Base-by-base conservation (phyloP, 225 moss, liverwort and hornwort species). In the Takakia lepidozioides region DNA sequence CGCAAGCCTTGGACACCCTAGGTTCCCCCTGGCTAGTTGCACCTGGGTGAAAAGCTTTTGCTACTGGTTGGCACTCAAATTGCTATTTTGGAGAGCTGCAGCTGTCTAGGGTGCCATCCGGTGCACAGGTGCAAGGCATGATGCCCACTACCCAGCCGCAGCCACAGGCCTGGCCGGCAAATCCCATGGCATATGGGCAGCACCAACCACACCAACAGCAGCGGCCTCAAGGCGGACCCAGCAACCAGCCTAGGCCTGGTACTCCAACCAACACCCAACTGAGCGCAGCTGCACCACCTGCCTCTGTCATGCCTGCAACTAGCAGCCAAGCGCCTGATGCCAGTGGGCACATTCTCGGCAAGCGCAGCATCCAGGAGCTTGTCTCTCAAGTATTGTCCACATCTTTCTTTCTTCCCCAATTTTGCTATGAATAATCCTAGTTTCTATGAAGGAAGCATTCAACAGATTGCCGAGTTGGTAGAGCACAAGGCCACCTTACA, bases 351-450 rank as follows among this genome's bases (percentile, higher is more conserved):
- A 83, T 91, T 63, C 73, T 98, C 2, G 87, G 95, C 47, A 98
- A 98, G 53, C 84, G 98, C 34, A 87, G 91, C 40, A 81, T 98
- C 39, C 90, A 98, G 59, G 87, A 98, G 60, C 81, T 98, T 26
- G 60, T 98, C 8, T 61, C 82, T n/a, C 68, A 72, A 50, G 76
- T 76, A 56, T 39, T 59, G 48, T 25, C 44, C 8, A 37, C 37
- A 15, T 16, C 6, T 3, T 26, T 51, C 5, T 51, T 24, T 14
- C 3, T 8, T 2, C n/a, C n/a, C n/a, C n/a, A n/a, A n/a, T n/a
- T n/a, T n/a, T n/a, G n/a, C n/a, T n/a, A n/a, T n/a, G n/a, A n/a
- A n/a, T n/a, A n/a, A n/a, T n/a, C n/a, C n/a, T n/a, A n/a, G n/a
- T n/a, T n/a, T n/a, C n/a, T n/a, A n/a, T n/a, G n/a, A n/a, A n/a